Percentiles rank a stretch among this genome's conserved stretches.
Evolutionary conservation across 352 stramenopile genomes (phyloP).

Genomic region (Pythium sp.): DNA sequence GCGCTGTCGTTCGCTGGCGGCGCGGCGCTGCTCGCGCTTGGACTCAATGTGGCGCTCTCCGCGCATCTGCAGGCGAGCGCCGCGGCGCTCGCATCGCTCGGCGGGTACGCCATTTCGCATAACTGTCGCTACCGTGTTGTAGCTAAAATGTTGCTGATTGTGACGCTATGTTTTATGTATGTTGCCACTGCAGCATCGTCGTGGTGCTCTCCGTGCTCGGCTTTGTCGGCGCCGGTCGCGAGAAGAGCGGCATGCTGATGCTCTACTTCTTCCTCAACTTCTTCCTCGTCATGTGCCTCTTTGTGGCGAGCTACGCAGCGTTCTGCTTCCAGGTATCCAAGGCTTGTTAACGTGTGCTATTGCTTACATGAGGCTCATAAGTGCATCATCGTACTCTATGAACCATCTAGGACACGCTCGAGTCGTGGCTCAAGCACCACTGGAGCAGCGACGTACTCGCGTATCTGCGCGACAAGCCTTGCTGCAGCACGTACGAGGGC

Average conservation of each 20-base stretch:
- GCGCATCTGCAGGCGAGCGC: conserved; percentile 52
- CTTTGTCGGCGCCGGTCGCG: conserved; percentile 56
- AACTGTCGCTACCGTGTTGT: background rate
- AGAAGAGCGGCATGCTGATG: conserved; percentile 69
- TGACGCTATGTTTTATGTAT: conserved; percentile 9
- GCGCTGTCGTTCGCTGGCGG: conserved; percentile 53
- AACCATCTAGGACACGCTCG: conserved; percentile 32
- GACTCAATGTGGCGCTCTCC: conserved; percentile 47
- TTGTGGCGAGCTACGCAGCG: conserved; percentile 58
- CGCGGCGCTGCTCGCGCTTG: conserved; percentile 45
- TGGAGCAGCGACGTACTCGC: conserved; percentile 48
- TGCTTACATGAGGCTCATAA: background rate
- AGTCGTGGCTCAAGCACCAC: conserved; percentile 77
- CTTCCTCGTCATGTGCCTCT: conserved; percentile 52
- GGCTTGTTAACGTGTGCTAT: background rate
- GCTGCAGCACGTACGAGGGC: conserved; percentile 57
- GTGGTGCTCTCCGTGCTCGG: conserved; percentile 57
- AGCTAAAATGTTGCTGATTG: background rate
- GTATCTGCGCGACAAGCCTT: conserved; percentile 39
- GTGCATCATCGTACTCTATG: background rate
- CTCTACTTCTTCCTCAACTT: conserved; percentile 81
- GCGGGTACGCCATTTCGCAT: conserved; percentile 19
- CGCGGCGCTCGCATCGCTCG: conserved; percentile 40
- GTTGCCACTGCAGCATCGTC: conserved; percentile 20
- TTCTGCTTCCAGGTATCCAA: conserved; percentile 50